Base-by-base conservation (phyloP, 2,329 filamentous ascomycete genomes). In the Anisogramma anomala region DNA sequence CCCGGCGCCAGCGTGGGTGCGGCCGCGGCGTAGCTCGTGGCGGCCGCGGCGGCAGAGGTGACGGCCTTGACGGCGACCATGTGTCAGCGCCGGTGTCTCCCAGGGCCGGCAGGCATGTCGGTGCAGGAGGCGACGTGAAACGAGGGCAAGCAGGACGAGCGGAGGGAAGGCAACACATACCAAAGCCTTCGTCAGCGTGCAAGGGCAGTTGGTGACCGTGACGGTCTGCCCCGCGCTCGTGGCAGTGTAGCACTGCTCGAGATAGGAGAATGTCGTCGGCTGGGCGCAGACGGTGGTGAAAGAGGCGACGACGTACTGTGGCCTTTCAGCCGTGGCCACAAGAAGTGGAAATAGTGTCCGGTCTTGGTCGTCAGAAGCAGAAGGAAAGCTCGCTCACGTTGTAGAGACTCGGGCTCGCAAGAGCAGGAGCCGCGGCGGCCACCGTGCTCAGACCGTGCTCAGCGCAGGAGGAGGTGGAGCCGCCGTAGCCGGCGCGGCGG, bases 131-230 rank as follows among this genome's bases (percentile, higher is more conserved):
- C 22, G 9, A 23, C 22, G 6, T 6, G 6, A 5, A 9, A 23
- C 22, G 9, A 5, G 26, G 11, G 26, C 1, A 2, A 13, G 11
- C 7, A 2, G 26, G 11, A 2, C 7, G 26, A 11, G 8, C 8
- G 26, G 31, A 17, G 8, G 8, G 14, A 33, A 8, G 20, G 3
- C 17, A 17, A 9, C 18, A 13, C 15, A 9, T 42, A 17, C 27
- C 17, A 22, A 13, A 41, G 50, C 33, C n/a, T 48, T 44, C 3
- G 47, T 53, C 30, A 61, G 47, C 33, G 69, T 71, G 63, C 69
- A 73, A 43, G 69, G 68, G 58, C 70, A 74, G 55, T 72, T 61
- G 27, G 63, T 66, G 42, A 79, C 67, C 52, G 69, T 75, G 49
- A 77, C 58, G 41, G 68, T 69, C 59, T 46, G 67, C 68, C 51